Percentiles rank a stretch among this genome's conserved stretches.
Evolutionary conservation across 106 monocot species (phyloP).

Genomic region (Dioscorea dumetorum): DNA sequence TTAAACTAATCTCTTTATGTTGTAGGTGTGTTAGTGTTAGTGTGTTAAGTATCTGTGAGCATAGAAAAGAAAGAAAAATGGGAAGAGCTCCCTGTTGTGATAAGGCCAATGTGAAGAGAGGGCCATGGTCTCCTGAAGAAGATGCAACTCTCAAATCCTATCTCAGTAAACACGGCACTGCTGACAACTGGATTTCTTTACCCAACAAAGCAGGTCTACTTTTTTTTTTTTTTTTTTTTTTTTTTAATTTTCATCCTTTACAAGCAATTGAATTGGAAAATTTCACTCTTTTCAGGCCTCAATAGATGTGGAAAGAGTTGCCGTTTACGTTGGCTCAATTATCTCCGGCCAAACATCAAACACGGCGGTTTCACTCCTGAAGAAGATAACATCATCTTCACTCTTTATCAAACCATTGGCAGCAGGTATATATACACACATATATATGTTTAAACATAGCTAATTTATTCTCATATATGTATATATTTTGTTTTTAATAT

Average conservation of each 20-base stretch:
- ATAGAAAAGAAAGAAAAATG: not conserved
- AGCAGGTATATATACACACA: not conserved
- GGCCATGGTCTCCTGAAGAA: constrained; percentile 11
- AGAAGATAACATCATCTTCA: constrained; percentile 8
- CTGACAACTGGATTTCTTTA: constrained; percentile 6
- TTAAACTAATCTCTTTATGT: too few relatives aligned
- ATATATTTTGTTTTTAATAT: not conserved
- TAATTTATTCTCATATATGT: too few relatives aligned
- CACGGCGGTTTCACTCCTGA: constrained; percentile 2
- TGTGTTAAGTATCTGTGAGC: too few relatives aligned
- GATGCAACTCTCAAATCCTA: constrained; percentile 1
- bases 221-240: not conserved
- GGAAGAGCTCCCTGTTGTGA: constrained; percentile 12
- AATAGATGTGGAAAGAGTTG: constrained; percentile 7
- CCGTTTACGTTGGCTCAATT: constrained; percentile 4
- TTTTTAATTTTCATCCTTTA: not conserved
- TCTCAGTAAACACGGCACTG: constrained; percentile 4
- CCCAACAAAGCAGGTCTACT: constrained; percentile 9
- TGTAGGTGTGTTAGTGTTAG: too few relatives aligned
- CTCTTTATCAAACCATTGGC: constrained; percentile 2
- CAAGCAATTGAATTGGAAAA: not conserved
- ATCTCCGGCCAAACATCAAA: constrained; percentile 7
- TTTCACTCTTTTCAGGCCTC: not conserved
- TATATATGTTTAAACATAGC: too few relatives aligned
- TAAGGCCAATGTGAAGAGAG: constrained; percentile 13